Evolutionary conservation across 805 yeast genomes (phyloP).

Genomic region (Suhomyces sp.): DNA sequence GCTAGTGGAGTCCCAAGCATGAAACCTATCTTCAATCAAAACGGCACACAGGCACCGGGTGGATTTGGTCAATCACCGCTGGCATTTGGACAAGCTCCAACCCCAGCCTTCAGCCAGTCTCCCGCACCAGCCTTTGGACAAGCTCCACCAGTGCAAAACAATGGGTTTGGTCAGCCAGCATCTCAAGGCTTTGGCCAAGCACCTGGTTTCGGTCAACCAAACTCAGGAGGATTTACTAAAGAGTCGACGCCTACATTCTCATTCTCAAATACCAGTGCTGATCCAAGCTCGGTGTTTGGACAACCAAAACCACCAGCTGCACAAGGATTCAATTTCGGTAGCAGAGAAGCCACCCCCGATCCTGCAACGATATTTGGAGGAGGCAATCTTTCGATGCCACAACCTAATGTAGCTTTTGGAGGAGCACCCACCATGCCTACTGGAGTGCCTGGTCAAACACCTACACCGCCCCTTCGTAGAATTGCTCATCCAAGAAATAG

Average conservation of each 20-base stretch:
- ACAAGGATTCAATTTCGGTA: constrained; percentile 18
- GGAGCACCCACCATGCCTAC: neutral
- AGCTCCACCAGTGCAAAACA: neutral
- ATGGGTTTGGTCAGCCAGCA: constrained; percentile 1
- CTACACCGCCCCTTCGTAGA: constrained; percentile 8
- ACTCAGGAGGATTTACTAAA: constrained; percentile 1
- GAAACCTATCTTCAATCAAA: constrained; percentile 1
- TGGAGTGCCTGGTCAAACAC: constrained; percentile 3
- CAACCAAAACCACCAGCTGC: constrained; percentile 1
- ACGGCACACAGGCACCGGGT: constrained; percentile 2
- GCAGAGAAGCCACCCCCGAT: constrained; percentile 28
- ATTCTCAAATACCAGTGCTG: constrained; percentile 2
- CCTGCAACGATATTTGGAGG: constrained; percentile 31
- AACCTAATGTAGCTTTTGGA: constrained; percentile 1
- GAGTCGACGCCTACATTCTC: constrained; percentile 5
- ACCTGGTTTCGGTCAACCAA: constrained; percentile 3
- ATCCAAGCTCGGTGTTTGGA: constrained; percentile 8
- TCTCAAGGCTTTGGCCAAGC: neutral
- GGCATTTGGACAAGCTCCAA: constrained; percentile 1
- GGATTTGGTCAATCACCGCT: constrained; percentile 1
- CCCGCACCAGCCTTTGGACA: constrained; percentile 3
- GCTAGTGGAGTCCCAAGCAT: constrained; percentile 8
- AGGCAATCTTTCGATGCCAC: constrained; percentile 5
- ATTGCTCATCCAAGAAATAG: constrained; percentile 10
- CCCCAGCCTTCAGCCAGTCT: neutral